Conservation (phyloP, 2,329 filamentous ascomycete genomes). For the Fusarium duplospermum region DNA sequence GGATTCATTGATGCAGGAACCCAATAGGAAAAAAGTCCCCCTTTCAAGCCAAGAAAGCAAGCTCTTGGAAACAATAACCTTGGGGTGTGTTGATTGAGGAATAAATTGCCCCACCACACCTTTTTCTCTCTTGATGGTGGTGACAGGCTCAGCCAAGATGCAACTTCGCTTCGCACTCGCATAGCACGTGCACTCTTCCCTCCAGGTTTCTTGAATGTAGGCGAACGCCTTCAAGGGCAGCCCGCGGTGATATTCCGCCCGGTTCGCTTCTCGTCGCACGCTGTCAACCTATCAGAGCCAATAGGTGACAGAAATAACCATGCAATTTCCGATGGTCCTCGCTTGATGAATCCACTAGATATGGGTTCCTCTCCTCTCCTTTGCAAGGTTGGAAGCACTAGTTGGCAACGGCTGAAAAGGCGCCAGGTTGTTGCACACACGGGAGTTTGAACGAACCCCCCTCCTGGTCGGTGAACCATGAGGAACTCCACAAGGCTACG, state of each 20-base stretch:
- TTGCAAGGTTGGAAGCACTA: background rate
- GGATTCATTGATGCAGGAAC: background rate
- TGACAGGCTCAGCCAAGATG: background rate
- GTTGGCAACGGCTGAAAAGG: background rate
- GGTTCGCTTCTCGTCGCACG: conserved; percentile 24
- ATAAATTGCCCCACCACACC: background rate
- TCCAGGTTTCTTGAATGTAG: background rate
- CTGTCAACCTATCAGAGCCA: conserved; percentile 15
- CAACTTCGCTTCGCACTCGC: conserved; percentile 27
- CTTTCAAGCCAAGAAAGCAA: background rate
- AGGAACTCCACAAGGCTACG: background rate
- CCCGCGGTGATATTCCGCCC: conserved; percentile 31
- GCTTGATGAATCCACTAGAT: conserved; percentile 7
- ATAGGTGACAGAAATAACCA: conserved; percentile 10
- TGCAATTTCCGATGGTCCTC: conserved; percentile 2
- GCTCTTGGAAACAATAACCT: background rate
- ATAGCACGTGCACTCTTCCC: background rate
- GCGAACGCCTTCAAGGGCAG: background rate
- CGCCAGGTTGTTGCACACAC: conserved; percentile 1
- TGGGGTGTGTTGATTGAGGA: background rate
- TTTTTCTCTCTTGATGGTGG: background rate
- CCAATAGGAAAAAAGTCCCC: background rate
- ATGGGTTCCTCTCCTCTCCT: background rate
- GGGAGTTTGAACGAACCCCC: background rate
- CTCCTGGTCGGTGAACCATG: background rate